Conservation (phyloP, 2,329 filamentous ascomycete species). For the Thelonectria discophora region DNA sequence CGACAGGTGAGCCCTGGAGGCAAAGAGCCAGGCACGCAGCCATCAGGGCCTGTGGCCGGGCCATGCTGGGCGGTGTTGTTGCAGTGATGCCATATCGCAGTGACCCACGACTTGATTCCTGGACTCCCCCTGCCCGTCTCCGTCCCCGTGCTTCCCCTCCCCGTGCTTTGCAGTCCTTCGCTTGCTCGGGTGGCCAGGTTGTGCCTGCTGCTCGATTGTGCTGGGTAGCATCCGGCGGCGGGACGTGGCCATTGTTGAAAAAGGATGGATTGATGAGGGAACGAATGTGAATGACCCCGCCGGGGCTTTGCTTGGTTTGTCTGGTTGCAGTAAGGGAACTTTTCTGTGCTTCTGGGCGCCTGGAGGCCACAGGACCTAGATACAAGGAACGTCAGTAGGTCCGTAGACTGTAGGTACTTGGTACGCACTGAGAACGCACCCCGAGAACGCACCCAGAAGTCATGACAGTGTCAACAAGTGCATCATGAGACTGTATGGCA, state of each 20-base stretch:
- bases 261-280: slow-evolving; percentile 8
- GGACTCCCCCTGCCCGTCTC: slow-evolving; percentile 14
- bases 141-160: slow-evolving; percentile 21
- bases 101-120: slow-evolving; percentile 29
- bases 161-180: slow-evolving; percentile 33
- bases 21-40: slow-evolving; percentile 9
- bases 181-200: slow-evolving; percentile 30
- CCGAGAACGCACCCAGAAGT: slow-evolving; percentile 7
- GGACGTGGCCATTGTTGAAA: slow-evolving; percentile 27
- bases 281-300: slow-evolving; percentile 25
- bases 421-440: no score
- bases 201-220: slow-evolving; percentile 25
- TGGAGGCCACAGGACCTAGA: not conserved
- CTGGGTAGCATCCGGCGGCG: slow-evolving; percentile 35
- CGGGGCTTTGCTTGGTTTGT: slow-evolving; percentile 26
- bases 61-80: slow-evolving; percentile 37
- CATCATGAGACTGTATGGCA: slow-evolving; percentile 23
- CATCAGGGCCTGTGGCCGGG: slow-evolving; percentile 8
- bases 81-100: slow-evolving; percentile 41
- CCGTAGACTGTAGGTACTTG: not conserved
- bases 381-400: not conserved
- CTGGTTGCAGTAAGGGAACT: not conserved
- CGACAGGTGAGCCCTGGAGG: not conserved
- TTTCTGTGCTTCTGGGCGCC: slow-evolving; percentile 8
- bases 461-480: slow-evolving; percentile 22